A percentile compares a stretch with the other conserved stretches of the same genome.
Evolutionary conservation across 192 early-diverging fungal genomes (phyloP).

Genomic region (Phlyctochytrium bullatum): DNA sequence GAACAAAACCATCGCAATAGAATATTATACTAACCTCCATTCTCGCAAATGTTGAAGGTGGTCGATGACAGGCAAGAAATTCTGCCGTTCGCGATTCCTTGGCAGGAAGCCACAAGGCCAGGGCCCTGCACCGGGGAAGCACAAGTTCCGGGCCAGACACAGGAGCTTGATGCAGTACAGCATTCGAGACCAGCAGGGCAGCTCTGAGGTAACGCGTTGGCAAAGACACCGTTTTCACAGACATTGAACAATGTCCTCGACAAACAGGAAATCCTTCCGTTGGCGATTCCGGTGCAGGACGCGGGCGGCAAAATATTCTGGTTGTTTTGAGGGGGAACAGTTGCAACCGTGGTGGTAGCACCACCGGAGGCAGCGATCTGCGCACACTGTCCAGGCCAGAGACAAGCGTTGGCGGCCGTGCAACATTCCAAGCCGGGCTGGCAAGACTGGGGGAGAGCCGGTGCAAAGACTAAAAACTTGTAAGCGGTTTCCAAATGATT

Average conservation of each 20-base stretch:
- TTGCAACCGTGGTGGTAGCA: not conserved
- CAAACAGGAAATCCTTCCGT: not conserved
- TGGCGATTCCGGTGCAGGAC: not conserved
- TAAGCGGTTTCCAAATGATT: not conserved
- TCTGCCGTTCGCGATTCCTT: constrained; percentile 9
- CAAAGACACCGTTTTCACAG: not conserved
- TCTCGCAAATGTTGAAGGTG: constrained; percentile 11
- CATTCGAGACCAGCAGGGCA: not conserved
- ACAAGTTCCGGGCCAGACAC: constrained; percentile 4
- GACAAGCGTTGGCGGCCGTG: not conserved
- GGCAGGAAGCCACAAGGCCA: not conserved
- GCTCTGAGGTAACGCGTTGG: not conserved
- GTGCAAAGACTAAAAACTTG: not conserved
- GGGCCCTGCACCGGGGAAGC: not conserved
- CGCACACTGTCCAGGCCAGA: constrained; percentile 2
- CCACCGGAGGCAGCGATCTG: too few species aligned
- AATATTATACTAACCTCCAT: constrained; percentile 7
- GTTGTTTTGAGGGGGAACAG: not conserved
- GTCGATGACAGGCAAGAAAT: not conserved
- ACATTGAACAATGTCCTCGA: not conserved
- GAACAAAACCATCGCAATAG: not conserved
- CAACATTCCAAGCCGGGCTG: not conserved
- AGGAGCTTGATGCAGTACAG: not conserved
- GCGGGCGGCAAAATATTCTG: not conserved
- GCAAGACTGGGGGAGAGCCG: not conserved